Evolutionary conservation across 163 green algal genomes (phyloP).

Genomic region (Chloromonas sp.): DNA sequence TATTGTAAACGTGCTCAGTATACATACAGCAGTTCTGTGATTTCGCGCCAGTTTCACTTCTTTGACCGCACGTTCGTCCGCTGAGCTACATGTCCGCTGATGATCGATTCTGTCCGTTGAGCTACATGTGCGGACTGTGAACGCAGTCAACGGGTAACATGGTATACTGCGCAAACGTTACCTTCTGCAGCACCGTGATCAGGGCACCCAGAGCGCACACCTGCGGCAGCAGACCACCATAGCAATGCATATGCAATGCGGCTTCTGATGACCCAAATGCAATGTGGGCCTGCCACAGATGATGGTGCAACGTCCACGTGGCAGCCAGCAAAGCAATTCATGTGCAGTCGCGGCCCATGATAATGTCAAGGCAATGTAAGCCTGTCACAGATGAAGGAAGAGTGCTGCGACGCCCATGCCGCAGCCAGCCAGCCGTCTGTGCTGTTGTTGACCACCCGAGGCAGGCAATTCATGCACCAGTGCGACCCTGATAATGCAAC

Average conservation of each 20-base stretch:
- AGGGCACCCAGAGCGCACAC: slow-evolving; percentile 65
- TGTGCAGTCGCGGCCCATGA: not conserved
- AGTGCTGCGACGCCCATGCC: too few relatives aligned
- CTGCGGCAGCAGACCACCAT: slow-evolving; percentile 40
- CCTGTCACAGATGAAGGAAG: too few relatives aligned
- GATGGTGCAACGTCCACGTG: not conserved
- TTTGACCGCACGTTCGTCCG: too few relatives aligned
- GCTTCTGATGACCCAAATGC: not conserved
- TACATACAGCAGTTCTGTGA: too few relatives aligned
- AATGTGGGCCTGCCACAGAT: not conserved
- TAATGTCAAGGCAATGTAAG: too few relatives aligned
- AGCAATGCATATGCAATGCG: not conserved
- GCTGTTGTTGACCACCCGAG: too few relatives aligned
- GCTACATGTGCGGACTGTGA: not conserved
- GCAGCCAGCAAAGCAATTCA: not conserved
- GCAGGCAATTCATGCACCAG: too few relatives aligned
- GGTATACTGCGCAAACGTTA: not conserved
- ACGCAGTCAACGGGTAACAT: not conserved
- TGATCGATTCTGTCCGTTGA: not conserved
- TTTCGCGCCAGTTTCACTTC: too few relatives aligned
- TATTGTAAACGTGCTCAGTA: too few relatives aligned
- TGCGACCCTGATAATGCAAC: too few relatives aligned
- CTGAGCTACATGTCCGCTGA: not conserved
- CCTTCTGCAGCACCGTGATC: slow-evolving; percentile 48
- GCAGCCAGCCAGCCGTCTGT: too few relatives aligned